These are phyloP conservation scores for Oryza officinalis DNA, from an alignment of 176 grass and related monocot genomes.

Conservation along the genomic window DNA sequence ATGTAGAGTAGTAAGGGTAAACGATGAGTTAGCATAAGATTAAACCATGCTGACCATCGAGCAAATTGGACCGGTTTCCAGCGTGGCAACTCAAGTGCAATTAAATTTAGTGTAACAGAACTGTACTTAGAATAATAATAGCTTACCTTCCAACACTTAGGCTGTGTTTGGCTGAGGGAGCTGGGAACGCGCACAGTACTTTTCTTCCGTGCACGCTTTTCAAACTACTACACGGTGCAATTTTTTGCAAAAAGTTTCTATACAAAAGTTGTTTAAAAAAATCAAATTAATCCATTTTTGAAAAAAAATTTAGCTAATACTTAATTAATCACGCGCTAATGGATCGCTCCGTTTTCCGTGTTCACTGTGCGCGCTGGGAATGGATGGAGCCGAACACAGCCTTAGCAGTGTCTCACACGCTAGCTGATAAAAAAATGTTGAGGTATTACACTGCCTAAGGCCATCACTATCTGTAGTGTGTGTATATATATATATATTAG, in stretches of 20 bases:
- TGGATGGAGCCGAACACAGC: too few species aligned
- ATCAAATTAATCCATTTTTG: too few species aligned
- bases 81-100: conserved; percentile 42
- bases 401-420: conserved; percentile 43
- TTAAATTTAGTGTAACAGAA: conserved; percentile 38
- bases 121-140: conserved; percentile 35
- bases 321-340: too few species aligned
- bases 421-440: conserved; percentile 15
- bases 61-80: conserved; percentile 47
- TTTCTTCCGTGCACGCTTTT: too few species aligned
- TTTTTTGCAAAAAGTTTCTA: too few species aligned
- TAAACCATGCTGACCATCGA: conserved; percentile 30
- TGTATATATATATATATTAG: neutral
- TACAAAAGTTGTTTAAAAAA: too few species aligned
- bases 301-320: too few species aligned
- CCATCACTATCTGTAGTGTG: conserved; percentile 39
- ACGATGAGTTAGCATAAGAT: conserved; percentile 1
- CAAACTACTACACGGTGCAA: too few species aligned
- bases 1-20: conserved; percentile 27
- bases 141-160: conserved; percentile 26
- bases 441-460: conserved; percentile 12
- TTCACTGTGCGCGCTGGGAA: too few species aligned
- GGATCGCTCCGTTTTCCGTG: too few species aligned
- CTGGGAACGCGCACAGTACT: too few species aligned
- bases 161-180: too few species aligned